Conservation (phyloP, 2,329 filamentous ascomycete species). For the Curvularia eragrostidis region DNA sequence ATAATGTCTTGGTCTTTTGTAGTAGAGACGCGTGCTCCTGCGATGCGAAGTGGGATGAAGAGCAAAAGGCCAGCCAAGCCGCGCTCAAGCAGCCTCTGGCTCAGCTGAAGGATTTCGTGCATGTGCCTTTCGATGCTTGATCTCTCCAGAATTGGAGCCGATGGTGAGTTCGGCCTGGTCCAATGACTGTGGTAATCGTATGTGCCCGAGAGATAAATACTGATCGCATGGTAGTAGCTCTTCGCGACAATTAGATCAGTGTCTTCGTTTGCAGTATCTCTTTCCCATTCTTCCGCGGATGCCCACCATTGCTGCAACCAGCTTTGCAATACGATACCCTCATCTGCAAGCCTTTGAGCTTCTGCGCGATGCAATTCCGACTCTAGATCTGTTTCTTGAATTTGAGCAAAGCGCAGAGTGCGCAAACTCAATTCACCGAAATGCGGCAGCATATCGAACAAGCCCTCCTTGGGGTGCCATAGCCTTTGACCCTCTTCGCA, state of each 20-base stretch:
- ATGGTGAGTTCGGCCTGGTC: constrained; percentile 8
- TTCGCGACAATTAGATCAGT: constrained; percentile 24
- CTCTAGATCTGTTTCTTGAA: constrained; percentile 9
- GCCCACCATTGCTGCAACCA: constrained; percentile 27
- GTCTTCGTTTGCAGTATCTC: constrained; percentile 6
- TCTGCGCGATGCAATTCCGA: not conserved
- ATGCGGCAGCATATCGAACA: constrained; percentile 35
- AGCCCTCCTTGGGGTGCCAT: constrained; percentile 37
- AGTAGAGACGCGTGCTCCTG: constrained; percentile 30
- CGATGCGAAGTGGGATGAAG: constrained; percentile 39
- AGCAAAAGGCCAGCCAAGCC: constrained; percentile 31
- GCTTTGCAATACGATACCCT: constrained; percentile 28
- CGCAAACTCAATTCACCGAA: constrained; percentile 32
- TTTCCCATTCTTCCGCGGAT: constrained; percentile 20
- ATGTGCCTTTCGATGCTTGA: constrained; percentile 26
- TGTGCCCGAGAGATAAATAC: constrained; percentile 39
- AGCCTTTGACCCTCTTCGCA: constrained; percentile 10
- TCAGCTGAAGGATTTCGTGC: constrained; percentile 26
- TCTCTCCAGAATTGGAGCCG: constrained; percentile 25
- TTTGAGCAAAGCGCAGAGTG: not conserved
- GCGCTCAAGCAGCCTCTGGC: constrained; percentile 21
- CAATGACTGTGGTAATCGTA: constrained; percentile 36
- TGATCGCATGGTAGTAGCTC: constrained; percentile 35
- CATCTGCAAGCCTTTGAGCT: constrained; percentile 20
- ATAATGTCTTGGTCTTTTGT: constrained; percentile 14